Percentiles rank a stretch among this genome's conserved stretches.
Evolutionary conservation across 768 basidiomycete genomes (phyloP).

Genomic region (Cystobasidiopsis lactophilus): DNA sequence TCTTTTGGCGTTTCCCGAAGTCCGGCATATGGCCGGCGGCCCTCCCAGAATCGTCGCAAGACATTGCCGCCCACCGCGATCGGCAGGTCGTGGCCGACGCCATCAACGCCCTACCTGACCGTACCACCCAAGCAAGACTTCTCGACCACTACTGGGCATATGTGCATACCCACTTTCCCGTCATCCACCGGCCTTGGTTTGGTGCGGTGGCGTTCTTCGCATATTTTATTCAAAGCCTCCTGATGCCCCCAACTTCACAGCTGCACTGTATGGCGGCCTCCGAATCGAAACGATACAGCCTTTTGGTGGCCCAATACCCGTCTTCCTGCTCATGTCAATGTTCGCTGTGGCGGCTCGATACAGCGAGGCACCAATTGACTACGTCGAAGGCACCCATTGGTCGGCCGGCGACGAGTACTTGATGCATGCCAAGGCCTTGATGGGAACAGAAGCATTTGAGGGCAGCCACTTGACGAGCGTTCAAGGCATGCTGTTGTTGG

Average conservation of each 20-base stretch:
- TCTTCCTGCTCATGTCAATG: slow-evolving; percentile 58
- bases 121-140: slow-evolving; percentile 41
- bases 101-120: slow-evolving; percentile 37
- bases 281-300: not conserved
- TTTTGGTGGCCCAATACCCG: slow-evolving; percentile 24
- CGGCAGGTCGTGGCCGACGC: slow-evolving; percentile 20
- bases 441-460: slow-evolving; percentile 36
- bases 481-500: slow-evolving; percentile 57
- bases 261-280: slow-evolving; percentile 17
- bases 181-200: slow-evolving; percentile 24
- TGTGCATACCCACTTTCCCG: slow-evolving; percentile 56
- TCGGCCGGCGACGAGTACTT: slow-evolving; percentile 17
- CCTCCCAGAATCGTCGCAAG: slow-evolving; percentile 2
- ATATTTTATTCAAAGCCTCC: too few relatives aligned
- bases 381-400: slow-evolving; percentile 17
- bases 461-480: slow-evolving; percentile 51
- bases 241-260: too few relatives aligned
- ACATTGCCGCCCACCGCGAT: slow-evolving; percentile 15
- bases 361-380: slow-evolving; percentile 18
- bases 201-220: too few relatives aligned
- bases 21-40: slow-evolving; percentile 76
- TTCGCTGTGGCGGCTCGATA: slow-evolving; percentile 63
- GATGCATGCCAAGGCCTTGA: slow-evolving; percentile 14
- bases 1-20: slow-evolving; percentile 44
- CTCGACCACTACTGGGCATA: slow-evolving; percentile 57